These are phyloP conservation scores for Globisporangium recalcitrans DNA, from an alignment of 352 stramenopile species.

Conservation along the genomic window DNA sequence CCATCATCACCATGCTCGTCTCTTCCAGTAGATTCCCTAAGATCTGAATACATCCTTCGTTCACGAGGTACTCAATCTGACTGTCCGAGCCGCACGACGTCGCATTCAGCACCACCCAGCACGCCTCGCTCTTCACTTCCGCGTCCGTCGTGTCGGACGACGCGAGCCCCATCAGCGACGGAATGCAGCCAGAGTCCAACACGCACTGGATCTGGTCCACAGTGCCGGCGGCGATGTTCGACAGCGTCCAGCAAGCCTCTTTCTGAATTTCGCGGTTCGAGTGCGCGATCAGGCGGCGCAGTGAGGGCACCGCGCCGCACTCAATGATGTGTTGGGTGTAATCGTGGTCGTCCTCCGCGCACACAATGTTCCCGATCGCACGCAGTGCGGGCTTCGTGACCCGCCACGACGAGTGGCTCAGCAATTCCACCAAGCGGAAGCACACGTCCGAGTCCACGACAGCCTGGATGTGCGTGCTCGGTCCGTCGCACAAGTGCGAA, in stretches of 20 bases:
- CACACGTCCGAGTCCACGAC: constrained; percentile 89
- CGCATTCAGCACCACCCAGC: constrained; percentile 98
- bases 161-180: constrained; percentile 92
- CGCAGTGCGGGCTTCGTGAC: constrained; percentile 96
- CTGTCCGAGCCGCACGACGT: constrained; percentile 96
- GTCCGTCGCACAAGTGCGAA: constrained; percentile 96
- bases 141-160: constrained; percentile 89
- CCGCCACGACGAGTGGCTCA: constrained; percentile 91
- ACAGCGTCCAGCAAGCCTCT: constrained; percentile 94
- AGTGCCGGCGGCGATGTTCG: constrained; percentile 97
- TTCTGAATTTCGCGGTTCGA: constrained; percentile 98
- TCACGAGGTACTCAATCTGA: constrained; percentile 90
- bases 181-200: constrained; percentile 94
- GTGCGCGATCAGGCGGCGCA: constrained; percentile 93
- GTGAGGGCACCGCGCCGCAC: constrained; percentile 91
- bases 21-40: constrained; percentile 92
- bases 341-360: constrained; percentile 92
- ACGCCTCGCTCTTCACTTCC: constrained; percentile 97
- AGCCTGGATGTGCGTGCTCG: constrained; percentile 94
- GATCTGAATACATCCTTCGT: constrained; percentile 85
- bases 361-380: constrained; percentile 99
- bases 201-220: constrained; percentile 97
- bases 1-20: constrained; percentile 98
- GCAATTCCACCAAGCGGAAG: constrained; percentile 91
- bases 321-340: constrained; percentile 95